These are phyloP conservation scores for Taphrina populina DNA, from an alignment of 1,139 yeast species.

Conservation along the genomic window DNA sequence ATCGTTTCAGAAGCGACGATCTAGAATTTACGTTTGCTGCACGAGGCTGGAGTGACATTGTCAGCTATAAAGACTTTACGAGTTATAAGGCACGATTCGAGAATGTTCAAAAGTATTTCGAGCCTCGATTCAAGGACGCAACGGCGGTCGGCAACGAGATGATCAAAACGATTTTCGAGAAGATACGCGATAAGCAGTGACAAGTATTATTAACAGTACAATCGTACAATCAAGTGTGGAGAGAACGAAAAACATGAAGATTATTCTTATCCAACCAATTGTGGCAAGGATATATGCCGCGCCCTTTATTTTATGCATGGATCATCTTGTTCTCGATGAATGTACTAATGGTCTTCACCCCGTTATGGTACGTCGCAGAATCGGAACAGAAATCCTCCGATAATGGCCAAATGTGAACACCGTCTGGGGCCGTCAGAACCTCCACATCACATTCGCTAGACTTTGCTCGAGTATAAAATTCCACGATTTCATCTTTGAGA, in stretches of 20 bases:
- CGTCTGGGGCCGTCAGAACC: conserved; percentile 1
- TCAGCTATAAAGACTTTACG: conserved; percentile 71
- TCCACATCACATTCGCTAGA: conserved; percentile 1
- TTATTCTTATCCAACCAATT: too few relatives aligned
- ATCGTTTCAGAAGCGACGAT: conserved; percentile 80
- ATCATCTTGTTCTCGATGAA: conserved; percentile 30
- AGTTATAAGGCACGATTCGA: conserved; percentile 72
- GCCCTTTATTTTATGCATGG: conserved; percentile 10
- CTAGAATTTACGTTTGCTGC: conserved; percentile 56
- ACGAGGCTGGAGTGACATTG: conserved; percentile 72
- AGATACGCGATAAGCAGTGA: neutral
- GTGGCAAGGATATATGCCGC: too few relatives aligned
- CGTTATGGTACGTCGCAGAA: conserved; percentile 14
- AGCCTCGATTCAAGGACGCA: conserved; percentile 86
- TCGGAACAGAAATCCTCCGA: neutral
- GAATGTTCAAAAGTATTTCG: conserved; percentile 73
- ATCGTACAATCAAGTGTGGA: neutral
- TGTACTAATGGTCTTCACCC: conserved; percentile 8
- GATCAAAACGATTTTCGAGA: conserved; percentile 69
- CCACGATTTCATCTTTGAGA: conserved; percentile 7
- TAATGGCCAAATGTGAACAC: conserved; percentile 28
- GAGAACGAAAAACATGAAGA: too few relatives aligned
- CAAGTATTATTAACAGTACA: neutral
- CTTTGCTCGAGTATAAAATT: conserved; percentile 7
- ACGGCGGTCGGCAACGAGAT: conserved; percentile 89